Percentiles rank a stretch among this genome's conserved stretches.
Conservation (phyloP, 1,284 basidiomycete genomes). For the Boletus sp. region DNA sequence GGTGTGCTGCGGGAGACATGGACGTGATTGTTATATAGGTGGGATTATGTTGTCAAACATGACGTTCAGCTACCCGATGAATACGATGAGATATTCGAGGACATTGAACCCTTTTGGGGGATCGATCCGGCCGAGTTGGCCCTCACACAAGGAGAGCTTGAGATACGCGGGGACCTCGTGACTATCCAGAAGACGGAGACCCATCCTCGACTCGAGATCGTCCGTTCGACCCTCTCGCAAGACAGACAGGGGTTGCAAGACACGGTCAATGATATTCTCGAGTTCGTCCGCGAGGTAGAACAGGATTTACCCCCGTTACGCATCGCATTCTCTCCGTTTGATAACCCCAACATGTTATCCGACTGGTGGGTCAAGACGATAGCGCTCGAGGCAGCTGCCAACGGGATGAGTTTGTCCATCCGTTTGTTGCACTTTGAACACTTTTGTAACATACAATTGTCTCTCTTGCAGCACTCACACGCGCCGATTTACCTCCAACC, state of each 20-base stretch:
- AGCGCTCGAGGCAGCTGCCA: slow-evolving; percentile 29
- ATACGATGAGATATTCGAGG: slow-evolving; percentile 53
- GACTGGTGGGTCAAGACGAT: slow-evolving; percentile 27
- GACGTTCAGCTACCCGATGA: slow-evolving; percentile 60
- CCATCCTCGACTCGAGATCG: slow-evolving; percentile 10
- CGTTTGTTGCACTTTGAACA: neutral
- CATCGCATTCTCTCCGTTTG: slow-evolving; percentile 32
- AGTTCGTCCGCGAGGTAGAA: slow-evolving; percentile 22
- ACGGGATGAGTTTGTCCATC: slow-evolving; percentile 27
- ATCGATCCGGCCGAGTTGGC: slow-evolving; percentile 47
- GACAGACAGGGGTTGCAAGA: neutral
- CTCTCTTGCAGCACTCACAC: slow-evolving; percentile 23
- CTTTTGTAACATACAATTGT: neutral
- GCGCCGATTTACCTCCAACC: slow-evolving; percentile 23
- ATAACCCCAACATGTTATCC: slow-evolving; percentile 30
- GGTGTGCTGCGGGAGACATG: neutral
- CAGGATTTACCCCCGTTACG: slow-evolving; percentile 30
- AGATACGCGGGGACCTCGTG: slow-evolving; percentile 17
- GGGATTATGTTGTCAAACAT: slow-evolving; percentile 55
- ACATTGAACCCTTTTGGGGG: slow-evolving; percentile 57
- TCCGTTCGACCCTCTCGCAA: slow-evolving; percentile 9
- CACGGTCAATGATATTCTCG: slow-evolving; percentile 13
- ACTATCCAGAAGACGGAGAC: slow-evolving; percentile 15
- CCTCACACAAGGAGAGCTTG: slow-evolving; percentile 38
- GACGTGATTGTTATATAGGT: slow-evolving; percentile 34